Conservation (phyloP, 208 protist genomes). For the Leishmania guyanensis region DNA sequence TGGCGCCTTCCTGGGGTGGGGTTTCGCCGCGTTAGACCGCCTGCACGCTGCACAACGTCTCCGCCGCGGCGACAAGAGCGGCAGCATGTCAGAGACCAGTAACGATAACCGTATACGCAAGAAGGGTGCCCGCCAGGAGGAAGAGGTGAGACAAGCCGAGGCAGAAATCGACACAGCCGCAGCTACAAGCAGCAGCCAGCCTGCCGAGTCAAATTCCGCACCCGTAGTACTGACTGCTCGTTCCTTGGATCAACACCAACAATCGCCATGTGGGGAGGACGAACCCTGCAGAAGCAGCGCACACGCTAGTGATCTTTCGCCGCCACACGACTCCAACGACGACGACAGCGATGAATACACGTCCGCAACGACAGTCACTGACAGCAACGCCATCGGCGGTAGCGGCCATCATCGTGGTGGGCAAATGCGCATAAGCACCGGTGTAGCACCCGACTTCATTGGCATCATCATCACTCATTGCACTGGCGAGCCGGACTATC, state of each 20-base stretch:
- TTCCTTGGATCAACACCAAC: not conserved
- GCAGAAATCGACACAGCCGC: not conserved
- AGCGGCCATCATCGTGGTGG: not conserved
- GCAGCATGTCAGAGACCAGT: not conserved
- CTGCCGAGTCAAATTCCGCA: not conserved
- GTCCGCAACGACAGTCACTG: not conserved
- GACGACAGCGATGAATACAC: not conserved
- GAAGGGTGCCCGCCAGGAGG: not conserved
- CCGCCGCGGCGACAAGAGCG: not conserved
- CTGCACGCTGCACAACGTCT: slow-evolving; percentile 11
- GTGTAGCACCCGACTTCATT: slow-evolving; percentile 52
- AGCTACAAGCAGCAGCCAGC: not conserved
- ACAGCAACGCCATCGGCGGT: slow-evolving; percentile 1
- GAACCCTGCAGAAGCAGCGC: not conserved
- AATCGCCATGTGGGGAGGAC: not conserved
- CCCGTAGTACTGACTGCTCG: not conserved
- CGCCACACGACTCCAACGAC: not conserved
- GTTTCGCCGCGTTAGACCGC: slow-evolving; percentile 43
- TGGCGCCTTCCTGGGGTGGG: slow-evolving; percentile 78
- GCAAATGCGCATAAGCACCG: not conserved
- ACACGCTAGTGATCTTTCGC: not conserved
- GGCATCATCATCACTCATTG: slow-evolving; percentile 79
- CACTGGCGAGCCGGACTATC: slow-evolving; percentile 50
- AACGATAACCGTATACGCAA: not conserved
- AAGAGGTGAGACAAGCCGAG: not conserved